These are phyloP conservation scores for Microcyclospora tardicrescens DNA, from an alignment of 2,329 filamentous ascomycete species.

Conservation along the genomic window DNA sequence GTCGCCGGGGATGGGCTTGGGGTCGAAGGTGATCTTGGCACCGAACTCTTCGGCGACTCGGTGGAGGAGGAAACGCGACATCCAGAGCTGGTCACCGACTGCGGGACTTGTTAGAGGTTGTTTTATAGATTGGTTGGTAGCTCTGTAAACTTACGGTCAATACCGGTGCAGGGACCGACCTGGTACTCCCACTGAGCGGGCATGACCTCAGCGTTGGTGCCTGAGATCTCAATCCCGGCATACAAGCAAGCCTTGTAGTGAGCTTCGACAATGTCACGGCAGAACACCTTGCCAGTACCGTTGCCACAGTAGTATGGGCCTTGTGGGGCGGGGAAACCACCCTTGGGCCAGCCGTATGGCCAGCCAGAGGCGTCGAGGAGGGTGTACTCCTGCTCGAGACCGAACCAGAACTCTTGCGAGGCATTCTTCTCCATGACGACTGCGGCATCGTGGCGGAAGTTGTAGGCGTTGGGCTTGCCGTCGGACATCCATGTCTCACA, in stretches of 20 bases:
- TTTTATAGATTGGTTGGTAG: conserved; percentile 2
- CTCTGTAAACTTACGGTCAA: conserved; percentile 52
- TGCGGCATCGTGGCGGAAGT: conserved; percentile 84
- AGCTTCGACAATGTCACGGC: conserved; percentile 93
- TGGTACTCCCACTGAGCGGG: conserved; percentile 97
- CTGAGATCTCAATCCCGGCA: conserved; percentile 83
- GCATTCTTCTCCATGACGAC: conserved; percentile 83
- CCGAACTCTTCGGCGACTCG: conserved; percentile 94
- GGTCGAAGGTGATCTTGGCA: conserved; percentile 85
- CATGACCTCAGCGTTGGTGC: conserved; percentile 99
- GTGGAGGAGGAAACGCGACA: conserved; percentile 77
- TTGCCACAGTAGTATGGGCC: conserved; percentile 98
- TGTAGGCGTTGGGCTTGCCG: conserved; percentile 95
- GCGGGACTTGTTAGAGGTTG: conserved; percentile 15
- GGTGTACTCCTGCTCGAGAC: conserved; percentile 96
- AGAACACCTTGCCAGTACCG: conserved; percentile 90
- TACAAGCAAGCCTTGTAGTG: conserved; percentile 88
- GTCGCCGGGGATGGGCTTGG: conserved; percentile 89
- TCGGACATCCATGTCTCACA: conserved; percentile 90
- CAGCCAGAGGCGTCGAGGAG: conserved; percentile 73
- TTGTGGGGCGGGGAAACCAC: conserved; percentile 82
- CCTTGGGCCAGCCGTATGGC: conserved; percentile 83
- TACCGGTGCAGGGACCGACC: conserved; percentile 79
- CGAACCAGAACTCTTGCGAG: conserved; percentile 85
- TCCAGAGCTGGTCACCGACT: conserved; percentile 96